Conservation (phyloP, 768 basidiomycete genomes). For the Leucocoprinus birnbaumii region DNA sequence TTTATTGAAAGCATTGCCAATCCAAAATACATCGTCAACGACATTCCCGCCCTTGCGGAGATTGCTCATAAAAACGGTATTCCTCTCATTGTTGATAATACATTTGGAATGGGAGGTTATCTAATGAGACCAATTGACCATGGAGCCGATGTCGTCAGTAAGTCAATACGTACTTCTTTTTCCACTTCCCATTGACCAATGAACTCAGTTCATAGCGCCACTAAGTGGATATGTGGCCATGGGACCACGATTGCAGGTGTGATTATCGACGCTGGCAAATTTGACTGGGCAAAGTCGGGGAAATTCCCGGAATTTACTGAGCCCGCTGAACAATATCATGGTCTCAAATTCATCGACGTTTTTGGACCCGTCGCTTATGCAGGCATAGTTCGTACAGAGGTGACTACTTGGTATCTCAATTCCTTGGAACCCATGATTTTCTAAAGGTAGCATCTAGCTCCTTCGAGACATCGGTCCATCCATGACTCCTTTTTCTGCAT, state of each 20-base stretch:
- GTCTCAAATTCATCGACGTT: conserved; percentile 59
- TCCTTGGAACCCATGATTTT: too few relatives aligned
- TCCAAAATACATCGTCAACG: conserved; percentile 65
- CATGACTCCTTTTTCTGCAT: conserved; percentile 70
- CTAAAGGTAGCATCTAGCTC: conserved; percentile 31
- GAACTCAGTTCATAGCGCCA: conserved; percentile 63
- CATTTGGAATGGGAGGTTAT: conserved; percentile 76
- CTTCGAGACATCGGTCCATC: conserved; percentile 66
- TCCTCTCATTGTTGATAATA: conserved; percentile 81
- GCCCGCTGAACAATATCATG: conserved; percentile 76
- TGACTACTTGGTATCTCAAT: too few relatives aligned
- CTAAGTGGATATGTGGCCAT: conserved; percentile 85
- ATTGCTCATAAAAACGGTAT: conserved; percentile 72
- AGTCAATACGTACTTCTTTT: conserved; percentile 16
- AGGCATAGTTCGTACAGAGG: conserved; percentile 58
- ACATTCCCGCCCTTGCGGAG: conserved; percentile 70
- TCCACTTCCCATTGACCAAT: not conserved
- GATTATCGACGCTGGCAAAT: conserved; percentile 69
- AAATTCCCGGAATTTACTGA: conserved; percentile 74
- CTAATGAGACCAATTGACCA: conserved; percentile 66
- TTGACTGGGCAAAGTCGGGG: conserved; percentile 68
- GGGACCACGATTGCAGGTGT: conserved; percentile 80
- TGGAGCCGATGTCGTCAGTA: conserved; percentile 76
- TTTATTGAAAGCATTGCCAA: conserved; percentile 81
- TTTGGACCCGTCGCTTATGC: conserved; percentile 68